Evolutionary conservation across 1,139 yeast genomes (phyloP), one percentile per base, ranked within the genome.

Genomic region (Geotrichum carabidarum): DNA sequence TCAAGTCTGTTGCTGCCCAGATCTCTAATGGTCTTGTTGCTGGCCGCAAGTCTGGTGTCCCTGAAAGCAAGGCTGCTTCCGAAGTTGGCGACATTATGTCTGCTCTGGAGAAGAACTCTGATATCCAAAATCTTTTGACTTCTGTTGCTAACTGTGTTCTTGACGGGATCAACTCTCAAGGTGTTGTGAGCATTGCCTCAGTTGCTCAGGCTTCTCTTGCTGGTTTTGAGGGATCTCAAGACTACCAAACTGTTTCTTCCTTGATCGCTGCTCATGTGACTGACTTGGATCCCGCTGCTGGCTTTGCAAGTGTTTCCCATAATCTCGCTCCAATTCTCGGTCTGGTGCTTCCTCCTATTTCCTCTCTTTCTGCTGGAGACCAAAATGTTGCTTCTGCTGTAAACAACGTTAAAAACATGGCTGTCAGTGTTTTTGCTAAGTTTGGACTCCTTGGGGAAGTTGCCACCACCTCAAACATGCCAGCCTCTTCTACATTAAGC

Each of bases 61-160:
- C 56, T 31, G 51, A 46, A 37, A 37, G 38, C 38, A 45, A 48
- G 45, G 59, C 56, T 46, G 51, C 54, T 50, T 59, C 58, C 41
- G 61, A 55, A 44, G 56, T 50, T 52, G 60, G 43, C 53, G 57
- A 50, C 34, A 60, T 56, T 40, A 48, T 57, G 43, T 57, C 50
- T 37, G 53, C 52, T 37, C 38, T 57, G 44, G 52, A 50, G 50
- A 37, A 45, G 40, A 54, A 55, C 52, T 38, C 50, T 5, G 58
- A 59, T 22, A 41, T 58, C 34, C 42, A 51, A 46, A 44, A 52
- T 37, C 54, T 56, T 43, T 44, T 58, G 9, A 50, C 60, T 31
- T 41, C 53, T 38, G 59, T 51, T 37, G 57, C 55, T 38, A 44
- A 43, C 36, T 46, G 46, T 44, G 60, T 55, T 48, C 52, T 53